phyloP scores from a whole-genome alignment of 805 yeast genomes.

The Cyberlindnera maclurae region DNA sequence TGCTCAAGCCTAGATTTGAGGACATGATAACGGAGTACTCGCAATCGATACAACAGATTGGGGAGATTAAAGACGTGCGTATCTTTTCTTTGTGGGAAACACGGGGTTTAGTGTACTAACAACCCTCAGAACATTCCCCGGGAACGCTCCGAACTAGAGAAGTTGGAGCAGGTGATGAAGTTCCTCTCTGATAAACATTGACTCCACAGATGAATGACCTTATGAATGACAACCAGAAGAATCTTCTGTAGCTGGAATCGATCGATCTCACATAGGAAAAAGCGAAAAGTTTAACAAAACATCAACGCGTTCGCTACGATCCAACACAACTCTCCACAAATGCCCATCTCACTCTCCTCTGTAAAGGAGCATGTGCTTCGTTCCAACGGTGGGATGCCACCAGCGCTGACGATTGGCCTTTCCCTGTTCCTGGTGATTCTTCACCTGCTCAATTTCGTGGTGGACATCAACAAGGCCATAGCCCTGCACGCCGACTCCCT shows the following conservation, averaged over 20 bases:
- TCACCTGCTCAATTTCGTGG: slow-evolving; percentile 28
- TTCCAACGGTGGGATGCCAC: slow-evolving; percentile 27
- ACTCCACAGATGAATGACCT: background rate
- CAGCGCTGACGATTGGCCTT: slow-evolving; percentile 60
- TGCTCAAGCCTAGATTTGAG: slow-evolving; percentile 6
- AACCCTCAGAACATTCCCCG: slow-evolving; percentile 18
- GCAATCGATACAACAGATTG: slow-evolving; percentile 10
- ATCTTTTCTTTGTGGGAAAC: background rate
- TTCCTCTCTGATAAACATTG: slow-evolving; percentile 15
- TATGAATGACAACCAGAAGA: background rate
- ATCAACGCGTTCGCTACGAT: background rate
- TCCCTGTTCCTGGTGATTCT: slow-evolving; percentile 45
- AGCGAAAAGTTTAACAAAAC: slow-evolving; percentile 1
- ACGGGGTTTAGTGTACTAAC: slow-evolving; percentile 5
- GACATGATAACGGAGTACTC: slow-evolving; percentile 15
- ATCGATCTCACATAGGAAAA: no score
- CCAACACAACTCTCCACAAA: background rate
- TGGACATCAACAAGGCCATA: slow-evolving; percentile 31
- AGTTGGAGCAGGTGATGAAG: slow-evolving; percentile 23
- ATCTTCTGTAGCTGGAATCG: no score
- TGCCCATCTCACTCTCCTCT: slow-evolving; percentile 1
- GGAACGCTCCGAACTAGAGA: slow-evolving; percentile 22
- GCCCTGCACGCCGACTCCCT: slow-evolving; percentile 52
- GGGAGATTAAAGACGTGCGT: slow-evolving; percentile 19
- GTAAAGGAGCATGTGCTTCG: slow-evolving; percentile 1